Percentiles rank a stretch among this genome's conserved stretches.
These are phyloP conservation scores for Calocera cornea DNA, from an alignment of 768 basidiomycete species.

Conservation along the genomic window DNA sequence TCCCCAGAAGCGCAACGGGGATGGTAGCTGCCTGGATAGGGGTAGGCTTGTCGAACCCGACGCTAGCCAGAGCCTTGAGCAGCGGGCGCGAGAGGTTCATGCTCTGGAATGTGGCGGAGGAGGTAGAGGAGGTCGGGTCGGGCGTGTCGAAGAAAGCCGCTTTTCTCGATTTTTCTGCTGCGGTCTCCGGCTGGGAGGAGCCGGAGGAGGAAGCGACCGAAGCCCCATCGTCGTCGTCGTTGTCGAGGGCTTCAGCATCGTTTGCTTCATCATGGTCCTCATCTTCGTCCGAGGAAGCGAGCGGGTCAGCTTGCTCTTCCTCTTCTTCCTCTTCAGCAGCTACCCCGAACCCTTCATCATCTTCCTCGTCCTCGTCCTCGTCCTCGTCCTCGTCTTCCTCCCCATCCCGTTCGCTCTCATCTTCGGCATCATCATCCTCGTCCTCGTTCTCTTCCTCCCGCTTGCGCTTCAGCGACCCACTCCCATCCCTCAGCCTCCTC, in stretches of 20 bases:
- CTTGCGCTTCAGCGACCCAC: slow-evolving; percentile 34
- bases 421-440: slow-evolving; percentile 34
- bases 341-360: slow-evolving; percentile 16
- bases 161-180: slow-evolving; percentile 54
- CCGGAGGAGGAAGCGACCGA: slow-evolving; percentile 46
- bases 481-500: slow-evolving; percentile 33
- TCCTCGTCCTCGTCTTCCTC: slow-evolving; percentile 15
- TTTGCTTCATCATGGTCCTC: slow-evolving; percentile 21
- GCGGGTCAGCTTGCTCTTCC: slow-evolving; percentile 11
- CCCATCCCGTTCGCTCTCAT: slow-evolving; percentile 17
- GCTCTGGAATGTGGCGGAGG: slow-evolving; percentile 61
- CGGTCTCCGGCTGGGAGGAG: slow-evolving; percentile 47
- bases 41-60: slow-evolving; percentile 74
- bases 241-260: slow-evolving; percentile 22
- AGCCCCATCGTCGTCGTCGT: slow-evolving; percentile 24
- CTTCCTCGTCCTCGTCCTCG: slow-evolving; percentile 23
- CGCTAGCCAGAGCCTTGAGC: slow-evolving; percentile 72
- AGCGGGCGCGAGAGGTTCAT: slow-evolving; percentile 95
- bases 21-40: slow-evolving; percentile 93
- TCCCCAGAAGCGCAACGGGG: slow-evolving; percentile 83
- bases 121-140: slow-evolving; percentile 25
- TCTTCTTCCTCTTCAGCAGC: slow-evolving; percentile 22
- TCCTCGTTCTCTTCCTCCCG: slow-evolving; percentile 41
- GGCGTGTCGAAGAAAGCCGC: slow-evolving; percentile 62
- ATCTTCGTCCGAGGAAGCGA: slow-evolving; percentile 6